Evolutionary conservation across 805 yeast species (phyloP).

Genomic region (Candida fluviatilis): DNA sequence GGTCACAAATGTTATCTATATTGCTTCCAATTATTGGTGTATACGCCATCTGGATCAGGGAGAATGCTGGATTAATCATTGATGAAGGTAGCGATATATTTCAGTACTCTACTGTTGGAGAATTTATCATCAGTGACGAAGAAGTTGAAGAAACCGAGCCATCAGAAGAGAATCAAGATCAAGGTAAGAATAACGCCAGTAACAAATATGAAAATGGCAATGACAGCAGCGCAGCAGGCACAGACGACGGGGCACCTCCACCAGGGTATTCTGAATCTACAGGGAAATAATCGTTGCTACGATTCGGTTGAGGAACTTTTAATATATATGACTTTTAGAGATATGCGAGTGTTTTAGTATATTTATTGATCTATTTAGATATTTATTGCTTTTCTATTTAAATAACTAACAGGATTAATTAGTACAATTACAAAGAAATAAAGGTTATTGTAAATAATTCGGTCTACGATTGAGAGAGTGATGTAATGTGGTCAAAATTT

Average conservation of each 20-base stretch:
- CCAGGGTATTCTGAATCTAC: too few relatives aligned
- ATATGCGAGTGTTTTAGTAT: too few relatives aligned
- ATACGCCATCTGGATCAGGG: conserved; percentile 27
- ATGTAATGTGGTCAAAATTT: background rate
- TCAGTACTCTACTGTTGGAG: conserved; percentile 12
- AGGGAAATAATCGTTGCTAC: too few relatives aligned
- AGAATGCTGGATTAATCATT: conserved; percentile 24
- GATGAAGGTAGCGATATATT: conserved; percentile 14
- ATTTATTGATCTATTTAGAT: background rate
- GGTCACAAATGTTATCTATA: conserved; percentile 10
- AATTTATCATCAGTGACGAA: conserved; percentile 16
- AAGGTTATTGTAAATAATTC: background rate
- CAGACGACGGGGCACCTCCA: too few relatives aligned
- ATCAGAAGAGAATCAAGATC: background rate
- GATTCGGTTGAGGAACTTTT: too few relatives aligned
- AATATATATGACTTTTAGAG: too few relatives aligned
- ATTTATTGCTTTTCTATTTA: background rate
- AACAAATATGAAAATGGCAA: too few relatives aligned
- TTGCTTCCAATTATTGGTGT: conserved; percentile 13
- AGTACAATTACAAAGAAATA: conserved; percentile 1
- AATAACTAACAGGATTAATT: background rate
- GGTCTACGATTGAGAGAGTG: conserved; percentile 1
- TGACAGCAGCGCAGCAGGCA: too few relatives aligned
- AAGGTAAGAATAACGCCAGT: background rate
- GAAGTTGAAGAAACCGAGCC: conserved; percentile 9